Evolutionary conservation across 1,284 basidiomycete genomes (phyloP).

Genomic region (Lentinula novae-zelandiae): DNA sequence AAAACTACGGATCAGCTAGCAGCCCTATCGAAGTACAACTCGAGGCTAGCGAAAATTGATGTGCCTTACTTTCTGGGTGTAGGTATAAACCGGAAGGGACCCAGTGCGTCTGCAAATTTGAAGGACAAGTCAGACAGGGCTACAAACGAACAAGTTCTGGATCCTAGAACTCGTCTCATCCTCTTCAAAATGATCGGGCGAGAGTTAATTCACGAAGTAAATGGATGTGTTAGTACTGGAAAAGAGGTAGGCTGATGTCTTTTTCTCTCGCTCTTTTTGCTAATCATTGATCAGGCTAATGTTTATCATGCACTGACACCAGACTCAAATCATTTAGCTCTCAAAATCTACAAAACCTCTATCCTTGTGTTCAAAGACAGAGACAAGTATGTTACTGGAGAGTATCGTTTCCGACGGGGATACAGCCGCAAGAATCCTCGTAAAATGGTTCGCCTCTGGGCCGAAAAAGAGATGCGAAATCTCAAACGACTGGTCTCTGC

Average conservation of each 20-base stretch:
- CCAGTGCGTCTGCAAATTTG: conserved; percentile 77
- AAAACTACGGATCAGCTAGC: conserved; percentile 65
- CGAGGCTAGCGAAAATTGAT: conserved; percentile 65
- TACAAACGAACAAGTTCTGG: conserved; percentile 92
- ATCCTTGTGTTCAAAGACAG: conserved; percentile 98
- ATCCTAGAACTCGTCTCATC: conserved; percentile 86
- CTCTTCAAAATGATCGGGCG: conserved; percentile 92
- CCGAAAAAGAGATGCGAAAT: conserved; percentile 99
- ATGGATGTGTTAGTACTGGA: conserved; percentile 92
- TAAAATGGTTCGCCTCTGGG: conserved; percentile 99
- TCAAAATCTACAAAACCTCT: conserved; percentile 99
- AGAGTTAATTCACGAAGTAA: conserved; percentile 81
- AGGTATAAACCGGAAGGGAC: conserved; percentile 85
- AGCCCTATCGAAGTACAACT: conserved; percentile 68
- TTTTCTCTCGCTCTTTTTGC: conserved; percentile 7
- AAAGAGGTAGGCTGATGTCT: conserved; percentile 72
- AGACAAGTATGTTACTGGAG: conserved; percentile 90
- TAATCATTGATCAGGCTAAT: conserved; percentile 62
- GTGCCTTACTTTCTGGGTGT: conserved; percentile 76
- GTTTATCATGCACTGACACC: conserved; percentile 86
- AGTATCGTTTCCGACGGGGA: conserved; percentile 90
- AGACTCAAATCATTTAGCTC: conserved; percentile 65
- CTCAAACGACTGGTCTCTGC: conserved; percentile 80
- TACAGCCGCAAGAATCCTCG: conserved; percentile 93
- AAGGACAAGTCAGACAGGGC: conserved; percentile 95